Evolutionary conservation across 192 early-diverging fungal species (phyloP).

Genomic region (Dissophora globulifera): DNA sequence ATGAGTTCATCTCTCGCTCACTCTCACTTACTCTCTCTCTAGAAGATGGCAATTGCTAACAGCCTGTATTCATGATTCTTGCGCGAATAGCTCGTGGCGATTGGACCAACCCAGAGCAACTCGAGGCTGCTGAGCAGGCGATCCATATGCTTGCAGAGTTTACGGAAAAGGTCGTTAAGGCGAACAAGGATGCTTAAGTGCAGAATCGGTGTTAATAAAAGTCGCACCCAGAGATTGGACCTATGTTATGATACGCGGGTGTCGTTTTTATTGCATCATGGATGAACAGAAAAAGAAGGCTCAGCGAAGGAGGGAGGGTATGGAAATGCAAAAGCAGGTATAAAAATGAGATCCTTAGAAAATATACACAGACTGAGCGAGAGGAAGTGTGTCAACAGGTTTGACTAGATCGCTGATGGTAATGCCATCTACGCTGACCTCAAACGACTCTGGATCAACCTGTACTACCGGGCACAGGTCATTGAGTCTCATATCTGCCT

Average conservation of each 20-base stretch:
- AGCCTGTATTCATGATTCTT: no score
- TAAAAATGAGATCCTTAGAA: constrained; percentile 61
- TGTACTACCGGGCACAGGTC: constrained; percentile 75
- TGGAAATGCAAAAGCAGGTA: no score
- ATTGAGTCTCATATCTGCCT: constrained; percentile 91
- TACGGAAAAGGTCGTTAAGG: constrained; percentile 46
- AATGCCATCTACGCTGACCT: constrained; percentile 83
- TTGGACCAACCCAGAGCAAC: constrained; percentile 54
- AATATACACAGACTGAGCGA: constrained; percentile 75
- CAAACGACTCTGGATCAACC: constrained; percentile 95
- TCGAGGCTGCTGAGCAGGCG: constrained; percentile 63
- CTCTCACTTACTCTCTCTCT: no score
- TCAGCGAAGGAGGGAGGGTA: no score
- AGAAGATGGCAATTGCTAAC: no score
- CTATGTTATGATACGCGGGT: no score
- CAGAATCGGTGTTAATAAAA: no score
- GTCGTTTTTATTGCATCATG: no score
- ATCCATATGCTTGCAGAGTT: constrained; percentile 63
- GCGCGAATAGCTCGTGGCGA: constrained; percentile 70
- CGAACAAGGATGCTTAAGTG: not conserved
- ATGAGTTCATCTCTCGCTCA: no score
- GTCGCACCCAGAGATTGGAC: no score
- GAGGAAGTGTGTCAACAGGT: constrained; percentile 75
- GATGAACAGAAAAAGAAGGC: no score
- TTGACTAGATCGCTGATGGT: constrained; percentile 65